These are phyloP conservation scores for Pezicula rhizophila DNA, from an alignment of 2,329 filamentous ascomycete species.

Conservation along the genomic window DNA sequence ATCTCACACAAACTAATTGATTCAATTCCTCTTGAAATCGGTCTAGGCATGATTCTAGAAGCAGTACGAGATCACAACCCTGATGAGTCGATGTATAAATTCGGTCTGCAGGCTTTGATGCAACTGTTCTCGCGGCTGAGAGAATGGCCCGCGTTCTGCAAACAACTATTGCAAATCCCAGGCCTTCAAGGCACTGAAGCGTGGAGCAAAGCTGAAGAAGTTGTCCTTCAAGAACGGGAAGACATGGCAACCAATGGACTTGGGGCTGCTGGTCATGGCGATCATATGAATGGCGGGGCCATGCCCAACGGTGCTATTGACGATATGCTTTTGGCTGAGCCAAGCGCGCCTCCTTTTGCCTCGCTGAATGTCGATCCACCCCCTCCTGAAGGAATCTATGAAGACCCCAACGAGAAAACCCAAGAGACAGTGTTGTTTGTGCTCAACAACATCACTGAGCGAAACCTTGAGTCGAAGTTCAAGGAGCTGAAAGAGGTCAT, in stretches of 20 bases:
- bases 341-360: conserved; percentile 64
- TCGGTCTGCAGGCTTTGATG: conserved; percentile 89
- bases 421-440: conserved; percentile 95
- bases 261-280: conserved; percentile 34
- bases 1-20: conserved; percentile 91
- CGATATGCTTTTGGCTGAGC: conserved; percentile 52
- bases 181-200: conserved; percentile 80
- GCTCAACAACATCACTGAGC: conserved; percentile 90
- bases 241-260: conserved; percentile 52
- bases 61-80: conserved; percentile 79
- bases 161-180: conserved; percentile 74
- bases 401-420: conserved; percentile 76
- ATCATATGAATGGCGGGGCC: conserved; percentile 37
- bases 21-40: conserved; percentile 84
- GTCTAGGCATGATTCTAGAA: conserved; percentile 96
- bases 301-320: conserved; percentile 68
- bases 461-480: conserved; percentile 80
- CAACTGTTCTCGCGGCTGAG: conserved; percentile 76
- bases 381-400: conserved; percentile 56
- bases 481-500: conserved; percentile 74
- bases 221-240: conserved; percentile 63
- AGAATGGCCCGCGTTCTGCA: conserved; percentile 95
- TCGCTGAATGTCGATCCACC: conserved; percentile 73
- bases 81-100: conserved; percentile 94
- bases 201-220: conserved; percentile 74